These are phyloP conservation scores for Fusarium keratoplasticum DNA, from an alignment of 2,329 filamentous ascomycete species.

Conservation along the genomic window DNA sequence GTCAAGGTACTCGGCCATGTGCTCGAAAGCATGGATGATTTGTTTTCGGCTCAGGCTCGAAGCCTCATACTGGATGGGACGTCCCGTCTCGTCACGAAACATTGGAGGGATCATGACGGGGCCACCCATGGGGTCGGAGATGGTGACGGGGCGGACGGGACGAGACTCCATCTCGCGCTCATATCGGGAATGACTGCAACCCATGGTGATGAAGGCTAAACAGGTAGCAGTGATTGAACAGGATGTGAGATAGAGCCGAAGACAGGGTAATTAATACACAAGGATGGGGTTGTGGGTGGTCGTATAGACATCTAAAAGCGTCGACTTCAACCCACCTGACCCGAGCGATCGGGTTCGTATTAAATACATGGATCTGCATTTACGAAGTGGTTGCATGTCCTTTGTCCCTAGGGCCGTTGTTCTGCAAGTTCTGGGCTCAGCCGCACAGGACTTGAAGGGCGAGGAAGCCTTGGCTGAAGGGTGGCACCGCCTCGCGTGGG, in stretches of 20 bases:
- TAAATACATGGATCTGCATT: slow-evolving; percentile 12
- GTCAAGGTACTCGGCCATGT: slow-evolving; percentile 38
- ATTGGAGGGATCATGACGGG: slow-evolving; percentile 27
- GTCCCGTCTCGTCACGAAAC: slow-evolving; percentile 22
- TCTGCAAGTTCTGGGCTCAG: slow-evolving; percentile 9
- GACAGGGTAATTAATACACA: slow-evolving; percentile 2
- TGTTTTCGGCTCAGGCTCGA: slow-evolving; percentile 24
- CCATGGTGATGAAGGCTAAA: slow-evolving; percentile 21
- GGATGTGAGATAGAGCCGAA: not conserved
- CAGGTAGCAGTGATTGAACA: not conserved
- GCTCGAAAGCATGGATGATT: slow-evolving; percentile 28
- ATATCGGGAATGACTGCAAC: slow-evolving; percentile 33
- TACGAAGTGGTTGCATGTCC: slow-evolving; percentile 11
- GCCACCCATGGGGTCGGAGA: slow-evolving; percentile 33
- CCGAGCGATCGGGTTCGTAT: slow-evolving; percentile 23
- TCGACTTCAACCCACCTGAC: slow-evolving; percentile 12
- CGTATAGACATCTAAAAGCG: slow-evolving; percentile 8
- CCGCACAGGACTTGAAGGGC: slow-evolving; percentile 11
- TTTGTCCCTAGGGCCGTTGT: slow-evolving; percentile 15
- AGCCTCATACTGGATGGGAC: slow-evolving; percentile 18
- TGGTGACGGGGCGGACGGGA: slow-evolving; percentile 26
- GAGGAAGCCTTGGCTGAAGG: slow-evolving; percentile 5
- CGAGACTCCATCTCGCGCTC: slow-evolving; percentile 35
- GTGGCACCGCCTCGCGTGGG: slow-evolving; percentile 37
- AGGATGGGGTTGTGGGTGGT: not conserved